Evolutionary conservation across 2,329 filamentous ascomycete species (phyloP), one percentile per base, ranked within the genome.

Genomic region (Chaetomium sp.): DNA sequence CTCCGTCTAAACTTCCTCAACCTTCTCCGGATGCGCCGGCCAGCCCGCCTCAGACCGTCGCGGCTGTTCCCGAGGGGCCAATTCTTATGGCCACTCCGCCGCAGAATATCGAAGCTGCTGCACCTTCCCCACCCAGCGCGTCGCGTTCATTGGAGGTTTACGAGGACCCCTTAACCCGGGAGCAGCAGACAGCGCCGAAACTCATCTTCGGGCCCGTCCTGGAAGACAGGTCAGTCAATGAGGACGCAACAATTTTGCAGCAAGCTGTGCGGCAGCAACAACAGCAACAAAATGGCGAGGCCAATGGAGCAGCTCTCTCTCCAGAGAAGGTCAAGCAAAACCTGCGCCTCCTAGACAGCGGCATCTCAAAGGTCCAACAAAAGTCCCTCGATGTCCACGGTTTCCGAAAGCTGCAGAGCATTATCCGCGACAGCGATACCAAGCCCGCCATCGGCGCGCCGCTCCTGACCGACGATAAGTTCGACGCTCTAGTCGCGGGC

Each of bases 381-480:
- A 86, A 87, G 71, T 86, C 86, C 0, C 83, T 94, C n/a, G 91
- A 93, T 73, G 90, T 91, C 3, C 90, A 93, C 73, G 90, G 90
- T 63, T 92, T 93, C 81, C 86, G 90, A 60, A 90, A 91, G 72
- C 80, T 93, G 57, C 90, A 93, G 75, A 88, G 88, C 47, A 83
- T 93, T 68, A 83, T 92, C 65, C 87, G 89, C 68, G 88, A 90
- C 65, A 85, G 82, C 72, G 84, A 83, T 71, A 82, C 87, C 16
- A 81, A 56, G 16, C 23, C 64, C 8, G n/a, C 47, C 38, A 9
- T 29, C 35, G 45, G 27, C 38, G n/a, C 62, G 6, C 25, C 55
- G 21, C 38, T 86, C 23, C 87, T 90, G 73, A 82, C 83, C 1
- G 85, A 89, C 65, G 86, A 89, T 56, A 89, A 86, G 69, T 92